Base-by-base conservation (phyloP, 129 eudicot genomes). In the Solidago caesia region DNA sequence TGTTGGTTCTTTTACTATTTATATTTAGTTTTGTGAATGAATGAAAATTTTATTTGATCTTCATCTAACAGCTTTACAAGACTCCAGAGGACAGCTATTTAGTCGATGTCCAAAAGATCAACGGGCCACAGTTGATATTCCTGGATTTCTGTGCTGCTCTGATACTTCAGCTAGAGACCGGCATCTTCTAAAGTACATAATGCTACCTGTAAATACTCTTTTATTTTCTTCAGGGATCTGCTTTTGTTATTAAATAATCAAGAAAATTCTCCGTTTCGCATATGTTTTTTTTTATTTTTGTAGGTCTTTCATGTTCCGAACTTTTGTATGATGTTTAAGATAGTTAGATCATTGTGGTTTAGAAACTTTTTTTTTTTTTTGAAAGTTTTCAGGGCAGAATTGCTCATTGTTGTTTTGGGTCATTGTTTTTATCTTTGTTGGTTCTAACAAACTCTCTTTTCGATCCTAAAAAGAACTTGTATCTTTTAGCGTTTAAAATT, bases 71-170 rank as follows among this genome's bases (percentile, higher is more conserved):
- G 97, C 91, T 91, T 27, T 91, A 91, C 90, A 91, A 81, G 75
- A 83, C 89, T 58, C 81, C 78, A 9, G 95, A 84, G 25, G 95
- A 84, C 51, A 84, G 80, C 65, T 91, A 86, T 70, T 64, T 91
- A 83, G 86, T 91, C 33, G 97, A 91, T 59, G 49, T 91, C 41
- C 92, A 88, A 72, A 88, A 88, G 78, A 84, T 91, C 55, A 81
- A 73, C 43, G 97, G 97, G 13, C 85, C 87, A 0, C 91, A 86
- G 49, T 79, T 91, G 79, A 85, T 86, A 66, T 91, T 91, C 82
- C 75, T 91, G 72, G 95, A 91, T 46, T 81, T 91, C 41, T 91
- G 97, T 68, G 83, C 97, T 12, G 85, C 74, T 46, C 21, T 79
- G 63, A 57, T 79, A 73, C 70, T 79, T 39, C 79, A 79, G 64